Conservation (phyloP, 163 green algal genomes). For the Scenedesmus sp. region DNA sequence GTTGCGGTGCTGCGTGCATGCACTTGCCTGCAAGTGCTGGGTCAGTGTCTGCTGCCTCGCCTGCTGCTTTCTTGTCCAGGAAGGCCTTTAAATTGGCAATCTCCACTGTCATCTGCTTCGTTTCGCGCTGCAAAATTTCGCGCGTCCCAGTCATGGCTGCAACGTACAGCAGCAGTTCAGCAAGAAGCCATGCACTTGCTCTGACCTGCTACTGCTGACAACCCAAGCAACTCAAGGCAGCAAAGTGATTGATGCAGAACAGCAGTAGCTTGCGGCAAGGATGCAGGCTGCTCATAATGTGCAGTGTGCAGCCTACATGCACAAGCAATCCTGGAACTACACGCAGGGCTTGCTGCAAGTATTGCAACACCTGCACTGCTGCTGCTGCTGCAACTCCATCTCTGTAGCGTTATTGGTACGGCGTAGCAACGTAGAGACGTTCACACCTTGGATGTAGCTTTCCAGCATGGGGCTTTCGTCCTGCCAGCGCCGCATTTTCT, state of each 20-base stretch:
- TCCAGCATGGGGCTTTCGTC: constrained; percentile 43
- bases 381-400: background rate
- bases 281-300: no score
- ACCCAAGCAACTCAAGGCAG: no score
- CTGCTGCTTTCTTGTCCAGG: constrained; percentile 34
- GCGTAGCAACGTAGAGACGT: background rate
- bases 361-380: background rate
- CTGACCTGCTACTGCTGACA: background rate
- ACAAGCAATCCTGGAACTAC: background rate
- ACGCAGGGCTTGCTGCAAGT: background rate
- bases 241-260: no score
- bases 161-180: background rate
- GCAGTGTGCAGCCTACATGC: background rate
- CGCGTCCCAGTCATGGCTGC: constrained; percentile 16
- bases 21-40: constrained; percentile 4
- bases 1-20: background rate
- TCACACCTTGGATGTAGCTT: background rate
- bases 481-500: constrained; percentile 17
- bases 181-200: background rate
- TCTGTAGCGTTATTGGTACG: background rate
- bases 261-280: background rate
- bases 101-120: constrained; percentile 17
- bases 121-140: constrained; percentile 33
- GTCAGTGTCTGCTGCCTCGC: background rate
- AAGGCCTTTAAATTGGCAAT: constrained; percentile 24